Evolutionary conservation across 2,329 filamentous ascomycete genomes (phyloP), one percentile per base, ranked within the genome.

Genomic region (Alternaria triticina): DNA sequence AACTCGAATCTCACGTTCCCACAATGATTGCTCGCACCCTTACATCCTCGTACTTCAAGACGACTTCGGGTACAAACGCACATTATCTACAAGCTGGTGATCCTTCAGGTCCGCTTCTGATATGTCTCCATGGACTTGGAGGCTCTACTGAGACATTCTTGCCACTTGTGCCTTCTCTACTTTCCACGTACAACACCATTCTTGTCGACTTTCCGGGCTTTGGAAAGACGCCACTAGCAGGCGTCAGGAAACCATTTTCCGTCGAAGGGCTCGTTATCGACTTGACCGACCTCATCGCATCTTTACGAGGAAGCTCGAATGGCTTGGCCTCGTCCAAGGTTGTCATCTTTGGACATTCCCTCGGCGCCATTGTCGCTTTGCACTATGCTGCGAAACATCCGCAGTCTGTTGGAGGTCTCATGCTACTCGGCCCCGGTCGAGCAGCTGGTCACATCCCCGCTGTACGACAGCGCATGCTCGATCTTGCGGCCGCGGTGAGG

Each of bases 401-500:
- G 0, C 15, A 55, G 1, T 5, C 15, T 15, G 3, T 45, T 28
- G 52, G 0, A 45, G 52, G 40, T 15, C 52, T 55, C 45, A 11
- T 33, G 25, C 43, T 65, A 2, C 36, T 65, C 10, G 50, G 59
- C 25, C 30, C 50, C 0, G 59, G 56, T 17, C 43, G 52, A 33
- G 50, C 62, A 20, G 55, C 55, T n/a, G 55, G 54, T 9, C 55
- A 60, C 44, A 61, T 66, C 23, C 22, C 60, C 5, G 64, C 64
- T 15, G 60, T 36, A 1, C 45, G 52, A 10, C 46, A 61, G 47
- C 60, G 64, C 12, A 66, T 66, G 64, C 51, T 52, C 7, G 60
- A 63, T 51, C 45, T 61, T 13, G 60, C 64, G 5, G 40, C 46
- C 6, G 25, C 45, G 15, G 56, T 59, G 12, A 62, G 64, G 12